Evolutionary conservation across 2,329 filamentous ascomycete species (phyloP).

Genomic region (Verticillium albo-atrum): DNA sequence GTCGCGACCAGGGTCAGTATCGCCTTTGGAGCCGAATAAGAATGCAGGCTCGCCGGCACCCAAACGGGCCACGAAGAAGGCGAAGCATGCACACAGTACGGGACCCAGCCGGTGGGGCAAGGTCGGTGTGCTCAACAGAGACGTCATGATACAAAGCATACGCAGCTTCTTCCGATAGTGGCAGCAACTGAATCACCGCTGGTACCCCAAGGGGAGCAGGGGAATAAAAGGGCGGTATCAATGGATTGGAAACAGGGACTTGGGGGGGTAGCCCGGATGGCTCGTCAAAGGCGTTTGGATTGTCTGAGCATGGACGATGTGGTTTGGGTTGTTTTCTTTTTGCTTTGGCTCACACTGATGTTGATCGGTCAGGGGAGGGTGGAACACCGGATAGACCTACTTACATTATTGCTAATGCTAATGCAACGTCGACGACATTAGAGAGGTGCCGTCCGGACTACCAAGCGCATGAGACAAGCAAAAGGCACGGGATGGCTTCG

Average conservation of each 20-base stretch:
- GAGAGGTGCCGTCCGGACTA: too few relatives aligned
- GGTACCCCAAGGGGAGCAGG: background rate
- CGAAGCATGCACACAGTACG: slow-evolving; percentile 16
- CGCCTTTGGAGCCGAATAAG: background rate
- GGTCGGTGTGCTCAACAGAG: slow-evolving; percentile 29
- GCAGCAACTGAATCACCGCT: slow-evolving; percentile 4
- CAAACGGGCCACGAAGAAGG: slow-evolving; percentile 2
- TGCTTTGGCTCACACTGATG: background rate
- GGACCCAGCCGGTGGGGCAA: slow-evolving; percentile 29
- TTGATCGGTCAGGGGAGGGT: background rate
- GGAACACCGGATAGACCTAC: background rate
- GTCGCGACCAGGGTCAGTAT: background rate
- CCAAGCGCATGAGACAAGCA: background rate
- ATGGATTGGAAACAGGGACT: background rate
- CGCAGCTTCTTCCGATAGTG: slow-evolving; percentile 38
- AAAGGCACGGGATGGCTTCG: background rate
- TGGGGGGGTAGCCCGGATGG: background rate
- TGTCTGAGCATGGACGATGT: background rate
- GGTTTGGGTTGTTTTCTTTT: background rate
- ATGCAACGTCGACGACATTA: too few relatives aligned
- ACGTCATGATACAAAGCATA: slow-evolving; percentile 33
- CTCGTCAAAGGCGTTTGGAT: background rate
- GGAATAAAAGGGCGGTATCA: background rate
- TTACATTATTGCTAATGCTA: background rate
- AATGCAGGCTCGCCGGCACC: background rate